Evolutionary conservation across 371 early-diverging fungal genomes (phyloP).

Genomic region (Mucor mucedo): DNA sequence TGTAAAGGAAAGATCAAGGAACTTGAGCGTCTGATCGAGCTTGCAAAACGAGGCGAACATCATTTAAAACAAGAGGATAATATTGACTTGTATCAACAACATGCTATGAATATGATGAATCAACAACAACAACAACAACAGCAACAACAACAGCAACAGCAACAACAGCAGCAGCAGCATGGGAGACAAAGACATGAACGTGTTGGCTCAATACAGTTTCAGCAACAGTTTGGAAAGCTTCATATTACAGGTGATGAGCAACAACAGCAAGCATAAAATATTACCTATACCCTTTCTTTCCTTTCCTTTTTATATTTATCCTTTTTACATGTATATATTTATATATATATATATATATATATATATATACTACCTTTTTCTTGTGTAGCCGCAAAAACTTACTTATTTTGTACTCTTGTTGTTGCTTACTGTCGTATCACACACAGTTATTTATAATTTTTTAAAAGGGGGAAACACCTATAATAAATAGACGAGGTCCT

Average conservation of each 20-base stretch:
- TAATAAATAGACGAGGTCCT: no score
- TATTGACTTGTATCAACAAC: conserved; percentile 20
- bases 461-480: no score
- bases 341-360: conserved; percentile 2
- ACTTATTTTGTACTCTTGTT: conserved; percentile 5
- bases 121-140: neutral
- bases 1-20: conserved; percentile 43
- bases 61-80: conserved; percentile 13
- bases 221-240: conserved; percentile 39
- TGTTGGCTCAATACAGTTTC: conserved; percentile 35
- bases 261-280: conserved; percentile 10
- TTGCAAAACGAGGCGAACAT: conserved; percentile 30
- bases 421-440: conserved; percentile 1
- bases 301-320: neutral
- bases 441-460: conserved; percentile 1
- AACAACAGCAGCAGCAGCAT: neutral
- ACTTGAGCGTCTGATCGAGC: conserved; percentile 74
- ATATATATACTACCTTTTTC: neutral
- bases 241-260: conserved; percentile 26
- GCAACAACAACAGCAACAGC: no score
- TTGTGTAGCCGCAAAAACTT: conserved; percentile 1
- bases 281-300: neutral
- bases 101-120: conserved; percentile 16
- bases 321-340: neutral
- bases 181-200: conserved; percentile 22